Base-by-base conservation (phyloP, 1,284 basidiomycete genomes). In the Ceratobasidium theobromae region DNA sequence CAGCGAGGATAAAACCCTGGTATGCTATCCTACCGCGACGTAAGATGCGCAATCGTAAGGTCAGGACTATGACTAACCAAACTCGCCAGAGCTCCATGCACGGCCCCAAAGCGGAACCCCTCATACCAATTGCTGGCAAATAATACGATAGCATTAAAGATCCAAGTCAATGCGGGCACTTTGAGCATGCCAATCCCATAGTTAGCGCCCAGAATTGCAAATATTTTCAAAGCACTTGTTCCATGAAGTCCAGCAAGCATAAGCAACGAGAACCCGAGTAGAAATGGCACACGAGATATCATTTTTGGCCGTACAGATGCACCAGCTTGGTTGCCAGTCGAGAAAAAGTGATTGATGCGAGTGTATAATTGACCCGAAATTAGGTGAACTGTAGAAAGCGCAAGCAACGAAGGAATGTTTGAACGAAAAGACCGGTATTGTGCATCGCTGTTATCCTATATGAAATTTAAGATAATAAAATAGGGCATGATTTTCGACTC, bases 211-310 rank as follows among this genome's bases (percentile, higher is more conserved):
- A 97, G 76, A 60, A 98, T 89, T 28, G 79, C 45, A 3, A 93
- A 66, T 28, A 98, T 85, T 75, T 98, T 98, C 74, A 95, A 41
- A 1, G 83, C 77, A 71, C 90, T 92, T n/a, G 86, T 76, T 28
- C 97, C 97, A 75, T 98, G 96, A n/a, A 99, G 77, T 1, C 84
- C 85, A 18, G 86, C 67, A 43, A 97, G 79, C 77, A 94, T 86
- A 53, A 86, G 69, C n/a, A 85, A 57, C 1, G 91, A 86, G 71
- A 88, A 88, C 5, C 71, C 14, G 1, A 75, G 67, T 70, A 80
- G 79, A 74, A 85, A 80, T n/a, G 81, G 79, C 40, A 86, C 75
- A 55, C 80, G 77, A 72, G 79, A 75, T 16, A 81, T 72, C 43
- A 75, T 74, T 70, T 80, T 73, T 28, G 65, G 64, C n/a, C 32